Conservation (phyloP, 2,329 filamentous ascomycete genomes). For the Claviceps cyperi region DNA sequence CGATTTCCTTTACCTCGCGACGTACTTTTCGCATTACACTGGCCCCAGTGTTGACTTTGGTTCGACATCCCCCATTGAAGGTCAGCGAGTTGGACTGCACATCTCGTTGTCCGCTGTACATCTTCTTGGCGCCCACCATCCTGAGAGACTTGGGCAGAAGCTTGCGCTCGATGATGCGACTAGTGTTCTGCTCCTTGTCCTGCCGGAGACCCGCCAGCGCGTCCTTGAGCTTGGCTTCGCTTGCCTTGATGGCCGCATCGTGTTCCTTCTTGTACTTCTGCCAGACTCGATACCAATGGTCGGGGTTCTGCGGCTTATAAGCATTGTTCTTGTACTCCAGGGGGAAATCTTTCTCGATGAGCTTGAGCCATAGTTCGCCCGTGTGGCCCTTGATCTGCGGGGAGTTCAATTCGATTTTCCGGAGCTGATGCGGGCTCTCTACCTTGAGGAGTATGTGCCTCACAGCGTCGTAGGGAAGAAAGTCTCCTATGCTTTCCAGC, state of each 20-base stretch:
- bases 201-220: constrained; percentile 43
- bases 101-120: constrained; percentile 16
- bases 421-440: constrained; percentile 60
- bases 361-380: constrained; percentile 59
- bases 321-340: constrained; percentile 45
- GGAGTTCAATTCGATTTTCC: constrained; percentile 56
- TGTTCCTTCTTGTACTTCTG: constrained; percentile 48
- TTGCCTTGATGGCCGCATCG: constrained; percentile 41
- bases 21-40: constrained; percentile 42
- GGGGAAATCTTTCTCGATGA: constrained; percentile 68
- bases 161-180: constrained; percentile 39
- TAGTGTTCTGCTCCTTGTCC: constrained; percentile 41
- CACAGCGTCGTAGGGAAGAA: constrained; percentile 48
- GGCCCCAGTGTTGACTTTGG: constrained; percentile 35
- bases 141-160: constrained; percentile 28
- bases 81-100: constrained; percentile 20
- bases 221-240: constrained; percentile 42
- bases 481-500: constrained; percentile 57
- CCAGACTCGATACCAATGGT: constrained; percentile 69
- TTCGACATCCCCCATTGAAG: constrained; percentile 34
- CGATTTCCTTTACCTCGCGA: constrained; percentile 41
- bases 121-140: constrained; percentile 14
- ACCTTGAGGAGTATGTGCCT: constrained; percentile 56
- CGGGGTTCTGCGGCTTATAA: constrained; percentile 49
- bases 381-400: constrained; percentile 61